Evolutionary conservation across 2,329 filamentous ascomycete species (phyloP), one percentile per base, ranked within the genome.

Genomic region (Scedosporium minutisporum): DNA sequence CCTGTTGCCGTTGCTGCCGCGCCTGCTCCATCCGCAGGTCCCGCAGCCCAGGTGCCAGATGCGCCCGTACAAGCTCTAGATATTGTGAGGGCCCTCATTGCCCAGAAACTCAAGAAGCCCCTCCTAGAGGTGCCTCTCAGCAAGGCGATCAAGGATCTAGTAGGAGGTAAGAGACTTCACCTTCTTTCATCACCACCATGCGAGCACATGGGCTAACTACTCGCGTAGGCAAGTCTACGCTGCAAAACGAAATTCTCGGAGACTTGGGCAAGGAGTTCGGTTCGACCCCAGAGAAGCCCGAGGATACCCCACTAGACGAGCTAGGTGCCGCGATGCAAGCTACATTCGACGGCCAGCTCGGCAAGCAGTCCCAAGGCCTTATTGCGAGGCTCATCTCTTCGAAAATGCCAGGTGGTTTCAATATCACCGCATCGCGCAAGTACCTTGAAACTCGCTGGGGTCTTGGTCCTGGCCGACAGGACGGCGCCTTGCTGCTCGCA

Each of bases 391-490:
- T 99, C 73, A 95, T 99, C 53, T 97, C 95, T 1, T 97, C 95
- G 33, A 99, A 99, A 80, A 99, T 99, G 95, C 95, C 95, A 58
- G 95, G 93, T 79, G 95, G 95, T 65, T 99, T 99, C 85, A 99
- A 97, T 75, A 97, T 97, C 75, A 97, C 93, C 71, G 84, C 91
- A 12, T 91, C 96, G 57, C 86, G 95, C 71, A 99, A 99, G 78
- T 96, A 99, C 72, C 80, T 99, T 55, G 93, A 97, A 78, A 91
- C 90, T 16, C 85, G 91, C 75, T 99, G 93, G 92, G 95, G 95
- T 63, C 80, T 99, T 63, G 91, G 82, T 3, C 73, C 88, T 25
- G 95, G 95, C 29, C 85, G 95, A 71, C 95, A 99, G 74, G 95
- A 99, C 73, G 92, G 93, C 69, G 90, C 90, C 58, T 80, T 99